Evolutionary conservation across 768 basidiomycete genomes (phyloP), one percentile per base, ranked within the genome.

Genomic region (Neoboletus subvelutipes): DNA sequence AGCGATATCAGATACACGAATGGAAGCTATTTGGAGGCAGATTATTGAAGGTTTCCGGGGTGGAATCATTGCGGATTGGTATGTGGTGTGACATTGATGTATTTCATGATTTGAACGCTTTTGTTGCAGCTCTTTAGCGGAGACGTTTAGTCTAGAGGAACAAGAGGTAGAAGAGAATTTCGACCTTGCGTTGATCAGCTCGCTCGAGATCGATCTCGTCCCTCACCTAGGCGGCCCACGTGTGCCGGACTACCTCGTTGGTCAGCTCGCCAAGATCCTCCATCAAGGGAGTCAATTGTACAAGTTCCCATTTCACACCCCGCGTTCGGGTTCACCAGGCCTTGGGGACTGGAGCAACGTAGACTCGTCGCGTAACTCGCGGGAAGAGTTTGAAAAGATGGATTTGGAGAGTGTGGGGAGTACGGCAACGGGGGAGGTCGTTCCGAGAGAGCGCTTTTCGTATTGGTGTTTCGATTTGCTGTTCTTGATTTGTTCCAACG

Each of bases 391-490:
- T 49, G 73, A 76, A 53, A 74, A 71, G 42, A 59, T 80, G 48
- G 75, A 77, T 37, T 58, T 72, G 50, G 74, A 76, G 52, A 71
- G 29, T 69, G 61, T 79, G 34, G 90, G 89, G 13, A 86, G 81
- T 34, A 92, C 91, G 3, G 81, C 81, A 39, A 70, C 74, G 11
- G 83, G 82, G 0, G 67, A 73, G 15, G 68, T 83, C 24, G 74
- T 88, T 29, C 87, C 88, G 1, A 76, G 93, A 39, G 94, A 95
- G 69, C 80, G 92, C 9, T 95, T 95, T 68, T 87, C 90, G 8
- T 94, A 92, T 74, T 95, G 93, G 93, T 94, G 90, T 67, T 87
- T 95, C 54, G 93, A 96, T 64, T 74, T 94, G 12, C 69, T 96
- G 34, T 94, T 95, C 71, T 67, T 89, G 60, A 78, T 94, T 31